Base-by-base conservation (phyloP, 768 basidiomycete genomes). In the Obba rivulosa region DNA sequence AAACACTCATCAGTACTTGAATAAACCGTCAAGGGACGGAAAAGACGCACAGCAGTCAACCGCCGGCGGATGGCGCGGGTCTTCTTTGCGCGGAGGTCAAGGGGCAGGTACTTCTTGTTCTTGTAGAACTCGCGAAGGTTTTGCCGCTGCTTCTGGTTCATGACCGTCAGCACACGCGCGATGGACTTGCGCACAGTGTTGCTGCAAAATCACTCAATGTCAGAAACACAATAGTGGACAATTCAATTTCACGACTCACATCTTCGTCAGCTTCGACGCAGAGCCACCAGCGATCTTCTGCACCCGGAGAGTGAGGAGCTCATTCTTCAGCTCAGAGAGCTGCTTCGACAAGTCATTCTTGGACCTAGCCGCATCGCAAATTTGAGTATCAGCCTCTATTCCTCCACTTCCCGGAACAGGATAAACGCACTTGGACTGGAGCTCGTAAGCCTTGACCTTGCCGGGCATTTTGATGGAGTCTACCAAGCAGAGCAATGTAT, bases 101-200 rank as follows among this genome's bases (percentile, higher is more conserved):
- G 92, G 55, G 96, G 96, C 57, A 90, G 75, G 74, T 89, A 90
- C 67, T 91, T 94, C 83, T 95, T 95, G 69, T 77, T 73, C 80
- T 95, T 95, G 89, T 97, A 97, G 78, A 84, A 92, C 70, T 98
- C 94, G 48, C 92, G 90, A 58, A 96, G 83, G 73, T 93, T 92
- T 76, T 92, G 87, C 59, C 95, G 90, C 59, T 86, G 84, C 74
- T 99, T 99, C 69, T 92, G 88, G 86, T 96, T 98, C 79, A 87
- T 95, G 62, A 98, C 93, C 38, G 96, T 99, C 74, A 97, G 70
- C 58, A 98, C 94, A 48, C 96, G 92, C 55, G 96, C 96, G 66
- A 99, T 91, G 57, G 92, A 94, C 76, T 97, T 98, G 79, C 96
- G 94, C 70, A 97, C 92, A 57, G 87, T 79, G 70, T 85, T 82